Evolutionary conservation across 495 filamentous ascomycete species (phyloP).

Genomic region (Clohesyomyces aquaticus): DNA sequence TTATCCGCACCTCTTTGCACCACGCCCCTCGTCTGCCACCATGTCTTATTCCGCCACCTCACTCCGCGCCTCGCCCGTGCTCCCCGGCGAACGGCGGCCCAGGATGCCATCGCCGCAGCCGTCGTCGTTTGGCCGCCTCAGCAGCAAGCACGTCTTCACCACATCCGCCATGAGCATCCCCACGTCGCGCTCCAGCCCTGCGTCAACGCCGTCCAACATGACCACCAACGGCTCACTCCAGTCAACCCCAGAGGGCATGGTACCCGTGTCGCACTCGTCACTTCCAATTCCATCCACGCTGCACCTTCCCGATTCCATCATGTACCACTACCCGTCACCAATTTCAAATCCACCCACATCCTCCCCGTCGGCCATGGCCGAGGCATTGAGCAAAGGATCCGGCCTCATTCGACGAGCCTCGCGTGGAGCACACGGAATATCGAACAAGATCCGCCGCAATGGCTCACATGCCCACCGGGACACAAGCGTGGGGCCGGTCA

Average conservation of each 20-base stretch:
- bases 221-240: conserved; percentile 37
- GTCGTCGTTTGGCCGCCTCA: conserved; percentile 7
- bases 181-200: conserved; percentile 30
- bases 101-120: conserved; percentile 26
- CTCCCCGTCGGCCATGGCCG: conserved; percentile 48
- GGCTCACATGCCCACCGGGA: conserved; percentile 74
- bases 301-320: conserved; percentile 28
- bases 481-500: conserved; percentile 83
- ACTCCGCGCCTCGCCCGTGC: conserved; percentile 3
- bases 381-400: conserved; percentile 57
- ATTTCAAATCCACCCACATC: conserved; percentile 16
- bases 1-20: conserved; percentile 6
- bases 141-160: conserved; percentile 3
- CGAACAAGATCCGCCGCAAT: conserved; percentile 68
- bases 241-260: conserved; percentile 37
- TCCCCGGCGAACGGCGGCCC: conserved; percentile 31
- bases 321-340: conserved; percentile 12
- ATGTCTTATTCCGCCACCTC: conserved; percentile 14
- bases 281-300: conserved; percentile 14
- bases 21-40: conserved; percentile 8
- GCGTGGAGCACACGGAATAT: conserved; percentile 64
- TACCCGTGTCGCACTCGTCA: conserved; percentile 23
- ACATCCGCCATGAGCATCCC: conserved; percentile 34
- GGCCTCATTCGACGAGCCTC: conserved; percentile 70
- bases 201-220: conserved; percentile 17